Conservation (phyloP, 345 rosid species). For the Angophora floribunda region DNA sequence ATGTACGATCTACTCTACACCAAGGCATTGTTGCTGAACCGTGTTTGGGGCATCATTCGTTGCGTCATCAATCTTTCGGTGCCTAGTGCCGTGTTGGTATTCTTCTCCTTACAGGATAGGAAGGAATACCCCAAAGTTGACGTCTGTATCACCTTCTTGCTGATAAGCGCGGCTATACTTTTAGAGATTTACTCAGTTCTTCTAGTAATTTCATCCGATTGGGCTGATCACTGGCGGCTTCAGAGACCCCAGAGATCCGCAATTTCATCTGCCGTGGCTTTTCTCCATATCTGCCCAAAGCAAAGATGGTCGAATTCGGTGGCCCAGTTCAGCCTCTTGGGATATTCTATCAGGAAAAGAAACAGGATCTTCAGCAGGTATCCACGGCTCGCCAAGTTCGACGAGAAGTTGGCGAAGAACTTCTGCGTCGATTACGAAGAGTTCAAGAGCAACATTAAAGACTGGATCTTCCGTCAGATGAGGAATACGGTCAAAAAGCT, state of each 20-base stretch:
- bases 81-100: not conserved
- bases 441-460: not conserved
- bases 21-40: conserved; percentile 18
- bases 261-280: not conserved
- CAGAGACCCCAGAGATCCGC: not conserved
- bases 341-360: not conserved
- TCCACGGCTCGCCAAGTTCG: not conserved
- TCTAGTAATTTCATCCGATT: not conserved
- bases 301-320: not conserved
- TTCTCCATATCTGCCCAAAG: not conserved
- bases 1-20: conserved; percentile 36
- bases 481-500: accelerated
- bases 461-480: not conserved
- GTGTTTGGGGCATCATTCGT: conserved; percentile 1
- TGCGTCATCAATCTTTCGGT: conserved; percentile 4
- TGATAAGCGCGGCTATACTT: not conserved
- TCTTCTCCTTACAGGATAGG: not conserved
- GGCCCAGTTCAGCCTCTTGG: not conserved
- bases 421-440: not conserved
- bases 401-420: not conserved
- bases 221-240: not conserved
- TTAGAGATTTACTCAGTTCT: conserved; percentile 3
- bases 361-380: not conserved
- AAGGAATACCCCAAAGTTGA: not conserved
- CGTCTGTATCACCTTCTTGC: not conserved